phyloP scores from a whole-genome alignment of 495 filamentous ascomycete species.

The Tetracladium setigerum region DNA sequence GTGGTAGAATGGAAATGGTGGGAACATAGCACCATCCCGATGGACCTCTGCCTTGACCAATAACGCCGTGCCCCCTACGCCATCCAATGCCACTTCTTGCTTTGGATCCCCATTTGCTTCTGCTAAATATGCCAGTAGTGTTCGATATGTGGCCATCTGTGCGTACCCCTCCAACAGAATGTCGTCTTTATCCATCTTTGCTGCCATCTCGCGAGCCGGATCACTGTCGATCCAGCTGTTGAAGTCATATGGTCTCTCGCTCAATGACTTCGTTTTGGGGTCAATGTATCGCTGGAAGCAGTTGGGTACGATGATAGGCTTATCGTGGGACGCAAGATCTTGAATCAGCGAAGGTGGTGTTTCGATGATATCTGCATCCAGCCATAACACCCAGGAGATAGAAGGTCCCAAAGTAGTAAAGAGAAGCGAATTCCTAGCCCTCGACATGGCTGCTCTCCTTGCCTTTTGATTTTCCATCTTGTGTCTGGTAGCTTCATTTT shows the following conservation, averaged over 20 bases:
- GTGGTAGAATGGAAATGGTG: slow-evolving; percentile 91
- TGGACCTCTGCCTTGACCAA: slow-evolving; percentile 97
- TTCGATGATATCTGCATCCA: slow-evolving; percentile 89
- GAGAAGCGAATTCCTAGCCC: slow-evolving; percentile 84
- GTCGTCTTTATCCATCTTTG: slow-evolving; percentile 76
- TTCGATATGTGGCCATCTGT: slow-evolving; percentile 85
- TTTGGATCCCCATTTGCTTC: slow-evolving; percentile 48
- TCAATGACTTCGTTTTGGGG: slow-evolving; percentile 54
- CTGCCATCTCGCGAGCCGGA: slow-evolving; percentile 63
- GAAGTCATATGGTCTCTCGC: slow-evolving; percentile 86
- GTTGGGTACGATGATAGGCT: slow-evolving; percentile 86
- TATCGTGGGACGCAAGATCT: slow-evolving; percentile 80
- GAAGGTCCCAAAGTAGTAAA: slow-evolving; percentile 96
- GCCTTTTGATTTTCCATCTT: slow-evolving; percentile 82
- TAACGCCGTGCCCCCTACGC: slow-evolving; percentile 88
- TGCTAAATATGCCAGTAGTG: slow-evolving; percentile 83
- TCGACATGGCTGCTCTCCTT: slow-evolving; percentile 82
- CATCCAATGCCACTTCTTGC: slow-evolving; percentile 68
- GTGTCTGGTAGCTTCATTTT: slow-evolving; percentile 83
- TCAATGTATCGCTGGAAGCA: slow-evolving; percentile 90
- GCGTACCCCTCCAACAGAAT: slow-evolving; percentile 90
- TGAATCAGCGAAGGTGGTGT: slow-evolving; percentile 81
- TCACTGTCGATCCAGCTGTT: slow-evolving; percentile 92
- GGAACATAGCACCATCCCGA: slow-evolving; percentile 97
- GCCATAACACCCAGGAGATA: slow-evolving; percentile 94